Evolutionary conservation across 768 basidiomycete species (phyloP).

Genomic region (Amylocystis lapponica): DNA sequence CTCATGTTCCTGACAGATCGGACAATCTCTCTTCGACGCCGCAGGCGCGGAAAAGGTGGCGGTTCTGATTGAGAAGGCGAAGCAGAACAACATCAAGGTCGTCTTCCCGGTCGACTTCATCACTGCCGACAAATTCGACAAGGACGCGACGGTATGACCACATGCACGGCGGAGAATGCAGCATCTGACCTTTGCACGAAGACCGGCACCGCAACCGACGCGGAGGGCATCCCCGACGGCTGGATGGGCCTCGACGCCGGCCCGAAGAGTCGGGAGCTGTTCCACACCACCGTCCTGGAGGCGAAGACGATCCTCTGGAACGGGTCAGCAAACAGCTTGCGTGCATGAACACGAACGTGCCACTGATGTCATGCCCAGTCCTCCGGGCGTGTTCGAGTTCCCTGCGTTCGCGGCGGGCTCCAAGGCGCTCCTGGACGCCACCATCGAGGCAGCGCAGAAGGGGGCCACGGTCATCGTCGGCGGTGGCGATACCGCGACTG

Average conservation of each 20-base stretch:
- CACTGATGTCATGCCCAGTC: constrained; percentile 48
- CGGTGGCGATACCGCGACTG: constrained; percentile 94
- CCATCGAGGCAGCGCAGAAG: constrained; percentile 77
- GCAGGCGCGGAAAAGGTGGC: constrained; percentile 84
- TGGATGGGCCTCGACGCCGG: constrained; percentile 97
- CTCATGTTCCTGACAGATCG: constrained; percentile 80
- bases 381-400: constrained; percentile 98
- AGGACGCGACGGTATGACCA: constrained; percentile 68
- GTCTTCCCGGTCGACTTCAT: constrained; percentile 95
- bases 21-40: constrained; percentile 89
- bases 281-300: constrained; percentile 71
- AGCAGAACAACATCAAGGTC: constrained; percentile 85
- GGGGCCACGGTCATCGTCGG: constrained; percentile 94
- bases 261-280: constrained; percentile 75
- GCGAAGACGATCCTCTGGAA: constrained; percentile 98
- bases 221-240: constrained; percentile 82
- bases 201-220: constrained; percentile 72
- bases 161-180: not conserved
- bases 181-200: constrained; percentile 26
- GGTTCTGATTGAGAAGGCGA: constrained; percentile 84
- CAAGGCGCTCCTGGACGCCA: constrained; percentile 74
- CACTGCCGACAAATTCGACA: constrained; percentile 92
- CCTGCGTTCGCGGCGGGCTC: constrained; percentile 86
- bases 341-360: too few species aligned
- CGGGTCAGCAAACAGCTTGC: constrained; percentile 60